phyloP scores from a whole-genome alignment of 2,329 filamentous ascomycete species.

The Ascomycota sp. region DNA sequence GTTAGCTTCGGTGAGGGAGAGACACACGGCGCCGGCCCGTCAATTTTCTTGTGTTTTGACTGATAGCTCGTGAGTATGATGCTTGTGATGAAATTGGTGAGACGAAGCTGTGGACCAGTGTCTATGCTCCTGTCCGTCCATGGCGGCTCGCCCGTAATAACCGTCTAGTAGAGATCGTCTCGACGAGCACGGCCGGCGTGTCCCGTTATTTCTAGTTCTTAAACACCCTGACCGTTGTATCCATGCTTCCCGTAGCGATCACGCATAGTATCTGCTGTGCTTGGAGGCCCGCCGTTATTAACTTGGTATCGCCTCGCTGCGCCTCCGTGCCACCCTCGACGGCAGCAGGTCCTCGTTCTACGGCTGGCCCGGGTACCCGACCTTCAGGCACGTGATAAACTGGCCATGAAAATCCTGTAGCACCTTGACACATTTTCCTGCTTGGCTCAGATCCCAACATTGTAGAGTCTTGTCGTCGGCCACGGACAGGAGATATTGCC shows the following conservation, averaged over 20 bases:
- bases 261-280: constrained; percentile 65
- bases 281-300: no score
- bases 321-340: constrained; percentile 3
- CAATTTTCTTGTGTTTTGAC: no score
- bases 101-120: no score
- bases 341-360: constrained; percentile 3
- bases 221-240: constrained; percentile 8
- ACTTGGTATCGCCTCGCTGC: constrained; percentile 5
- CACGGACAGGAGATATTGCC: constrained; percentile 72
- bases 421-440: constrained; percentile 73
- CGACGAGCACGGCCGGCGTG: no score
- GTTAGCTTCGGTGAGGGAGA: no score
- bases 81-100: no score
- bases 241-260: constrained; percentile 58
- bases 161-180: no score
- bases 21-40: no score
- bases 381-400: constrained; percentile 70
- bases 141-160: no score
- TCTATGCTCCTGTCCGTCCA: no score
- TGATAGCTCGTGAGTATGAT: no score
- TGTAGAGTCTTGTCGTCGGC: constrained; percentile 81
- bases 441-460: constrained; percentile 85
- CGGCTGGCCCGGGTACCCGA: constrained; percentile 48
- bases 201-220: neutral
- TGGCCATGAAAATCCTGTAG: constrained; percentile 60